A percentile compares a stretch with the other conserved stretches of the same genome.
Evolutionary conservation across 768 basidiomycete species (phyloP).

Genomic region (Sutorius australiensis): DNA sequence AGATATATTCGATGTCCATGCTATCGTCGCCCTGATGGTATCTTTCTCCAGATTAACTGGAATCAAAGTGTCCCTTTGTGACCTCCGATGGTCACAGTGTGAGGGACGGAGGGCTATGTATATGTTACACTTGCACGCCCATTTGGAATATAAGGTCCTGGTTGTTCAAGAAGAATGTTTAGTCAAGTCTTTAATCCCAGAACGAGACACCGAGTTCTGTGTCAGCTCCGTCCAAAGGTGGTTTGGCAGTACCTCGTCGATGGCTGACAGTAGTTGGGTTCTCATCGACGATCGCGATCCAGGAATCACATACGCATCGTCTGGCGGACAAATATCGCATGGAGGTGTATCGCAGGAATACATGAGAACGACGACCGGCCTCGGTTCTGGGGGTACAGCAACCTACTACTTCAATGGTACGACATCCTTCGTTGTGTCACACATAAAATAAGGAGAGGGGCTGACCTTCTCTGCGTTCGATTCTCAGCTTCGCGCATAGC

Average conservation of each 20-base stretch:
- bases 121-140: too few species aligned
- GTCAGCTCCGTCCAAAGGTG: too few species aligned
- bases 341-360: conserved; percentile 1
- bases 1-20: too few species aligned
- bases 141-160: too few species aligned
- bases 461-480: neutral
- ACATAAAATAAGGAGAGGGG: neutral
- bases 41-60: too few species aligned
- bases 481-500: conserved; percentile 4
- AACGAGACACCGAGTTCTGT: neutral
- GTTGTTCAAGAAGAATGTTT: neutral
- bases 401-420: conserved; percentile 7
- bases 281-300: conserved; percentile 1
- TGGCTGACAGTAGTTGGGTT: neutral
- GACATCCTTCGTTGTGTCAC: neutral
- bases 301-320: neutral
- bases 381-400: neutral
- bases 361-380: conserved; percentile 1
- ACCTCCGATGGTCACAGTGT: too few species aligned
- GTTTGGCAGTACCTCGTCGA: neutral
- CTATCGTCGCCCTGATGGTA: too few species aligned
- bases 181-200: neutral
- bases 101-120: too few species aligned
- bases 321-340: neutral
- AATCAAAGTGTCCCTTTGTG: too few species aligned